These are phyloP conservation scores for Solanum tacnaense DNA, from an alignment of 257 asterid genomes.

Conservation along the genomic window DNA sequence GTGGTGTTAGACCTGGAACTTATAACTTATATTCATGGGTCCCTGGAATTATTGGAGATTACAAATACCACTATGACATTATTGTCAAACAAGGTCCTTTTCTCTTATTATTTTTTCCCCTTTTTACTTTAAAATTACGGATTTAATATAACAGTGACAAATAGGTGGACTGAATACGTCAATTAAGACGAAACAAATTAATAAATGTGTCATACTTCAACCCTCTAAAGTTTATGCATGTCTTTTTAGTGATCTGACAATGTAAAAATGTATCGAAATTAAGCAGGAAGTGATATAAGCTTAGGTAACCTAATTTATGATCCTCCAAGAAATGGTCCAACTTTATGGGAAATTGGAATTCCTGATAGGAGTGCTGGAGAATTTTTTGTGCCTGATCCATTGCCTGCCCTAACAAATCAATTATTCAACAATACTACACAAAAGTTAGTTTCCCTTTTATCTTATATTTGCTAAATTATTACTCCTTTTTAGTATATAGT, in stretches of 20 bases:
- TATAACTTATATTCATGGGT: conserved; percentile 11
- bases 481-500: not conserved
- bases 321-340: conserved; percentile 14
- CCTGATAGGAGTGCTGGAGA: conserved; percentile 9
- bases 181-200: not conserved
- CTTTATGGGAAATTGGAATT: conserved; percentile 12
- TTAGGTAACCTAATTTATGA: not conserved
- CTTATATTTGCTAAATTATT: not conserved
- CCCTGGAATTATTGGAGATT: conserved; percentile 6
- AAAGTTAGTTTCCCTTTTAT: not conserved
- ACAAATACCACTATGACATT: not conserved
- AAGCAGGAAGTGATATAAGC: not conserved
- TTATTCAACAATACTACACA: not conserved
- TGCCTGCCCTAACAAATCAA: not conserved
- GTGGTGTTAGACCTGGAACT: not conserved
- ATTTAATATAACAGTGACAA: not conserved
- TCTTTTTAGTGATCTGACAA: not conserved
- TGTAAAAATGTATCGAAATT: not conserved
- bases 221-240: not conserved
- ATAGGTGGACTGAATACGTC: not conserved
- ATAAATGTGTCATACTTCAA: not conserved
- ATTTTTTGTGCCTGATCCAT: conserved; percentile 3
- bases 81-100: conserved; percentile 1
- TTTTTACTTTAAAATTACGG: not conserved
- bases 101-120: not conserved